Evolutionary conservation across 2,329 filamentous ascomycete species (phyloP).

Genomic region (Monosporascus sp.): DNA sequence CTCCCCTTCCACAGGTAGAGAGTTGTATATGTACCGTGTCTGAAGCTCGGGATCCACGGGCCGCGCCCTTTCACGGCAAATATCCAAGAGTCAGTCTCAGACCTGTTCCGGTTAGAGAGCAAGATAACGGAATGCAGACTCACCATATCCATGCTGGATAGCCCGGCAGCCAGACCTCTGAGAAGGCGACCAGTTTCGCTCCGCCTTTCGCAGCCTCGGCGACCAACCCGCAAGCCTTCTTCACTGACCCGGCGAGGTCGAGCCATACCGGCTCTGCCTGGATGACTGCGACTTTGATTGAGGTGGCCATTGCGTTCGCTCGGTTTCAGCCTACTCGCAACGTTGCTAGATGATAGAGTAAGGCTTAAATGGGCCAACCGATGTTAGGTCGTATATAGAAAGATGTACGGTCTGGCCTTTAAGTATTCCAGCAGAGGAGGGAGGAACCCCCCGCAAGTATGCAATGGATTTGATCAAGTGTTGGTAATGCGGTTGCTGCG

Average conservation of each 20-base stretch:
- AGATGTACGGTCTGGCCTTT: too few species aligned
- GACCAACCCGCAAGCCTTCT: constrained; percentile 45
- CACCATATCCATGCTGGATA: constrained; percentile 40
- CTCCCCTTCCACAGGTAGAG: constrained; percentile 21
- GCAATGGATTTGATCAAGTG: too few species aligned
- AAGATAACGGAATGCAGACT: not conserved
- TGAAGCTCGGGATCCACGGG: constrained; percentile 25
- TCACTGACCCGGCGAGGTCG: constrained; percentile 39
- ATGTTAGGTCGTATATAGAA: too few species aligned
- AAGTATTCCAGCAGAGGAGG: too few species aligned
- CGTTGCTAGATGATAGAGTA: too few species aligned
- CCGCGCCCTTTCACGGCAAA: constrained; percentile 16
- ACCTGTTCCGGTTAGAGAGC: not conserved
- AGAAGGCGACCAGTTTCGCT: constrained; percentile 43
- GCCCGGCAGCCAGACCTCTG: constrained; percentile 39
- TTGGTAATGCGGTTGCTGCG: too few species aligned
- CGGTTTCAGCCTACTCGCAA: too few species aligned
- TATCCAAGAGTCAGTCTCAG: not conserved
- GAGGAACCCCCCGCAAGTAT: too few species aligned
- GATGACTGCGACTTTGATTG: constrained; percentile 36
- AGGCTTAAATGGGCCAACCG: too few species aligned
- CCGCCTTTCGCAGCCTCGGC: constrained; percentile 40
- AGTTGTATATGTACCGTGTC: constrained; percentile 29
- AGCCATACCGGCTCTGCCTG: constrained; percentile 52
- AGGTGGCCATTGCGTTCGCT: too few species aligned